Evolutionary conservation across 805 yeast species (phyloP), one percentile per base, ranked within the genome.

Genomic region (Starmerella stellata): DNA sequence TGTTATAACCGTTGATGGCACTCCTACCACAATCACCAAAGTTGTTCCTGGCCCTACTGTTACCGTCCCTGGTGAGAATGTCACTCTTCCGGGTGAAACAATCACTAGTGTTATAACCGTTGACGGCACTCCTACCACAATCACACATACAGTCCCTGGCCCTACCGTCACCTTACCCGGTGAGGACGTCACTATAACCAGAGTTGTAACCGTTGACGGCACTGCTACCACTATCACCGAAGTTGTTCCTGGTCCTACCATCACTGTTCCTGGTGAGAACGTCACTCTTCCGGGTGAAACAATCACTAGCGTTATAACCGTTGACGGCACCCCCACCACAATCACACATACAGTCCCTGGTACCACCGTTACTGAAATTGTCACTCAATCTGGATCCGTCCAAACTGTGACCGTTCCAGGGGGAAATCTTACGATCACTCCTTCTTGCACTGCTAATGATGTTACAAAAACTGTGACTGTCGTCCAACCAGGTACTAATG

Each of bases 231-330:
- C 32, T 7, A 17, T 29, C 14, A 7, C 18, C 19, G 39, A 18
- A 33, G 35, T 15, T 19, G 21, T 29, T 35, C 35, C 15, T 21
- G 33, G 29, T 14, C 38, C 39, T 17, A 15, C 37, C 4, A 27
- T 36, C 9, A 38, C n/a, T n/a, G 45, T 46, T 3, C n/a, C 39
- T 23, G 43, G 27, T 21, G 27, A 30, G 25, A 35, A 40, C 15
- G 37, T 38, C 35, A 47, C 54, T 4, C 38, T 39, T 27, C 39
- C 50, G 15, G 39, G 36, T 24, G 21, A 31, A 18, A 42, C 52
- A 8, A 33, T 35, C 7, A 30, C n/a, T 5, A 36, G 35, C n/a
- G 35, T 39, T 4, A 34, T 17, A 15, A 40, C 43, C 2, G 34
- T 38, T 4, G 30, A 32, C 18, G 28, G 21, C 17, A 38, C 41